Base-by-base conservation (phyloP, 1,284 basidiomycete species). In the Boletus holoroseus region DNA sequence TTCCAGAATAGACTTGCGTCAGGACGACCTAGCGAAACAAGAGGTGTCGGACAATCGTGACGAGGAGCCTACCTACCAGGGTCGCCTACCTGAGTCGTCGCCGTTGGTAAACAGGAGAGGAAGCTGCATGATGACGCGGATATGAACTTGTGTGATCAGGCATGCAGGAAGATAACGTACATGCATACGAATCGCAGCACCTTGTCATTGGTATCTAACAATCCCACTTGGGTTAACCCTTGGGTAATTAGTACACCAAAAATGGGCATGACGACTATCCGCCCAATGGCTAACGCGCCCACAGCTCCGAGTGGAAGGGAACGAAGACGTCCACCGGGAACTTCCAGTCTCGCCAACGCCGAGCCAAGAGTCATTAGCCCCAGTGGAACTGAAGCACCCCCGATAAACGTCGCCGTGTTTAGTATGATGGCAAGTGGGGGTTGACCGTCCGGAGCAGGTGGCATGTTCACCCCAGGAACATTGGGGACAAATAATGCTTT, bases 331-430 rank as follows among this genome's bases (percentile, higher is more conserved):
- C 68, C 70, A 13, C 34, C 34, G 1, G 82, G 79, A 3, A 88
- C 64, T 35, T 77, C 73, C 47, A 92, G 62, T 36, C 85, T 72
- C 0, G 88, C 87, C 24, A 92, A 75, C 1, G 84, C 82, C 0
- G 83, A 82, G 0, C 91, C 91, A 1, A 92, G 72, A 20, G 82
- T 81, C 12, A 90, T 77, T 27, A 93, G 68, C 1, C 83, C 85
- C 0, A 89, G 64, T 0, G 90, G 90, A 1, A 92, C 80, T 1
- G 80, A 79, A 0, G 88, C 85, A 0, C 70, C 80, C 1, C 88
- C 88, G 11, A 91, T 73, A 60, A 91, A 91, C 1, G 68, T 69
- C 0, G 83, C 71, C 0, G 84, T 82, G 51, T 88, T 81, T 37
- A 84, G 62, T 27, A 88, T 52, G 57, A 88, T 82, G 0, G 81